phyloP scores from a whole-genome alignment of 148 eudicot species.

The Chenopodium album region DNA sequence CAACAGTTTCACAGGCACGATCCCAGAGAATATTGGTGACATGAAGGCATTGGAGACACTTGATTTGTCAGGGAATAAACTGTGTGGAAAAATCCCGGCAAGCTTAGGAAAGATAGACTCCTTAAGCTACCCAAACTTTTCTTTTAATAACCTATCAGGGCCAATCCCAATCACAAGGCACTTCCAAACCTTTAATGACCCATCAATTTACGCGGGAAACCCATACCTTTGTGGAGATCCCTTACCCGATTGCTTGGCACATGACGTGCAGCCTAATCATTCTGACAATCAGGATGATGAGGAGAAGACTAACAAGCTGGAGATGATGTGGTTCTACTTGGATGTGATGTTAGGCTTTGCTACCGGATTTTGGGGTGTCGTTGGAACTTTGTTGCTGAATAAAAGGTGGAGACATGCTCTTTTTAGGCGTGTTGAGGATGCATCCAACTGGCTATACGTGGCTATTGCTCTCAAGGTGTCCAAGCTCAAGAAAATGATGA shows the following conservation, averaged over 20 bases:
- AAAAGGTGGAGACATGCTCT: constrained; percentile 24
- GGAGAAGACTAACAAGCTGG: neutral
- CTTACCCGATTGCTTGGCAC: constrained; percentile 15
- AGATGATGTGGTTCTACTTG: constrained; percentile 25
- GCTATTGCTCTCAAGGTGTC: neutral
- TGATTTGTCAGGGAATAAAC: constrained; percentile 26
- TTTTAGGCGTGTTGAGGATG: constrained; percentile 12
- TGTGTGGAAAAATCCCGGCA: constrained; percentile 28
- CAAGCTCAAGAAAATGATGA: neutral
- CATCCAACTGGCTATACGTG: neutral
- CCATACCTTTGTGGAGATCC: constrained; percentile 25
- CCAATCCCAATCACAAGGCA: constrained; percentile 20
- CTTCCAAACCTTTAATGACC: neutral
- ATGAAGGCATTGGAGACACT: constrained; percentile 26
- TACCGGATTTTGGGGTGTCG: constrained; percentile 31
- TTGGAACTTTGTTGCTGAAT: constrained; percentile 14
- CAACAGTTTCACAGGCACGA: constrained; percentile 18
- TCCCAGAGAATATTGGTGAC: constrained; percentile 20
- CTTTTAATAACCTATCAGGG: constrained; percentile 25
- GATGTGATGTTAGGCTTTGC: constrained; percentile 25
- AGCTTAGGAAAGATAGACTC: neutral
- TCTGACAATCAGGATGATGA: neutral
- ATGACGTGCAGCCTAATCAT: neutral
- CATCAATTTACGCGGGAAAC: constrained; percentile 21
- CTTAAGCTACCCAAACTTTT: constrained; percentile 16